phyloP scores from a whole-genome alignment of 495 filamentous ascomycete genomes.

The Daldinia grandis region DNA sequence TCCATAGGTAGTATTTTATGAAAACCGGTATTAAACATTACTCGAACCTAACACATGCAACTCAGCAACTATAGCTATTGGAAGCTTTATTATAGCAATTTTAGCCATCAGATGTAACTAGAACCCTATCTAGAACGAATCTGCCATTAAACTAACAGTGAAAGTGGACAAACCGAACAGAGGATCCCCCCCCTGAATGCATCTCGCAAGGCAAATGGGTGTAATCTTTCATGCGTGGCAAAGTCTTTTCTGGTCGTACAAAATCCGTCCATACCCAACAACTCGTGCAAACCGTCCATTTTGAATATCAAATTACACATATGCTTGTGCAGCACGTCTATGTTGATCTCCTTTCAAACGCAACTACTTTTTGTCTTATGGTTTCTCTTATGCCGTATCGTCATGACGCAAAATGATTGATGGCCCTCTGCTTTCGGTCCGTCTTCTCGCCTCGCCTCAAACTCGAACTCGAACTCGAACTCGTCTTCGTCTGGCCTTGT shows the following conservation, averaged over 20 bases:
- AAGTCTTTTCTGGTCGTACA: constrained; percentile 47
- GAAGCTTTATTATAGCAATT: neutral
- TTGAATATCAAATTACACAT: constrained; percentile 54
- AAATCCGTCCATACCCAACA: constrained; percentile 35
- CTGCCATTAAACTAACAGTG: neutral
- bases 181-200: constrained; percentile 6
- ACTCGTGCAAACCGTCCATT: constrained; percentile 34
- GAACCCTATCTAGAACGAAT: constrained; percentile 13
- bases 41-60: neutral
- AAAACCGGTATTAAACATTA: neutral
- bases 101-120: neutral
- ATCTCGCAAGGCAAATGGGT: constrained; percentile 29
- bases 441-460: neutral
- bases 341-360: constrained; percentile 48
- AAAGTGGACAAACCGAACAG: neutral
- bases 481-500: constrained; percentile 35
- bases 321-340: constrained; percentile 52
- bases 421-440: constrained; percentile 11
- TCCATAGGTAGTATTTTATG: neutral
- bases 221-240: constrained; percentile 39
- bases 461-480: neutral
- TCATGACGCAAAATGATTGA: constrained; percentile 46
- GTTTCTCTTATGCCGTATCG: constrained; percentile 45
- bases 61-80: neutral
- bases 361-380: constrained; percentile 48